A percentile compares a stretch with the other conserved stretches of the same genome.
Evolutionary conservation across 371 early-diverging fungal genomes (phyloP).

Genomic region (Dinochytrium kinnereticum): DNA sequence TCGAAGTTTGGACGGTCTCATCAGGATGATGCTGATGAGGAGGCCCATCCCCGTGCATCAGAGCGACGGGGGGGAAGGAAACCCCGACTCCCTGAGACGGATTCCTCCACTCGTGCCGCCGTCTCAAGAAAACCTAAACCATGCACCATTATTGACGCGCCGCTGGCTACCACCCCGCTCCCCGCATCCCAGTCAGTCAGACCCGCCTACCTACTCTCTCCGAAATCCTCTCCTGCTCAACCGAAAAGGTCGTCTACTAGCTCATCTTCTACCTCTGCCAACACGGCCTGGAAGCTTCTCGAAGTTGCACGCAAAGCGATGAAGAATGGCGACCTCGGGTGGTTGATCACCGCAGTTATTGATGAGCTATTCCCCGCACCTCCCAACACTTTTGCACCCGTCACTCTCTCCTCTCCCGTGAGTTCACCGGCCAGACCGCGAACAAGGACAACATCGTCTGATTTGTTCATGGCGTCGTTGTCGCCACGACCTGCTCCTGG

Average conservation of each 20-base stretch:
- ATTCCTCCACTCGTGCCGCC: neutral
- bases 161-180: neutral
- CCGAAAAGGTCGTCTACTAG: neutral
- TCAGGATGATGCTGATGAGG: neutral
- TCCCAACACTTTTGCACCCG: neutral
- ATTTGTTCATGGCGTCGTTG: neutral
- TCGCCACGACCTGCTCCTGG: neutral
- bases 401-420: neutral
- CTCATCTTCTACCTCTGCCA: neutral
- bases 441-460: neutral
- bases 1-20: neutral
- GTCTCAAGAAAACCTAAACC: neutral
- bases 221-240: neutral
- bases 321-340: constrained; percentile 2
- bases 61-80: neutral
- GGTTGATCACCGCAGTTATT: neutral
- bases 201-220: neutral
- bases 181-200: neutral
- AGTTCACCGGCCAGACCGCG: neutral
- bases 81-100: neutral
- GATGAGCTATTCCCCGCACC: constrained; percentile 9
- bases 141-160: neutral
- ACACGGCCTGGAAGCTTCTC: neutral
- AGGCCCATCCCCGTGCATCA: neutral
- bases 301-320: constrained; percentile 3